Evolutionary conservation across 106 monocot genomes (phyloP).

Genomic region (Triglochin maritima): DNA sequence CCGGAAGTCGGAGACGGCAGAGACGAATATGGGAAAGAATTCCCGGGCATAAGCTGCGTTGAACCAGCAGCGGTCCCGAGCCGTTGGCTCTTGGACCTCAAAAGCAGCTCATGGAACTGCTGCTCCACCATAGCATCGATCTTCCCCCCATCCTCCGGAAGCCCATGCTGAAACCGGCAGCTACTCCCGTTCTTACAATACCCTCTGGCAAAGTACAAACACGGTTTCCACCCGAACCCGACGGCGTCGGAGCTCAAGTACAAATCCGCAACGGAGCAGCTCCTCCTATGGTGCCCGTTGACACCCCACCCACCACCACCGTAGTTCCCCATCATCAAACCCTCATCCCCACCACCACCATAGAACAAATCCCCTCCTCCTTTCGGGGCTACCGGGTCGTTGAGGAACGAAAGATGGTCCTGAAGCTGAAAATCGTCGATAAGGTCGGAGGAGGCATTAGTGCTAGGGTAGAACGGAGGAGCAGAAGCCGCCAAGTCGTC

Average conservation of each 20-base stretch:
- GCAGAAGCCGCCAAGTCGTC: slow-evolving; percentile 20
- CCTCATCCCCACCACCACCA: slow-evolving; percentile 18
- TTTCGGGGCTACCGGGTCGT: slow-evolving; percentile 16
- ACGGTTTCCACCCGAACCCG: slow-evolving; percentile 67
- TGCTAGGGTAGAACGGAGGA: slow-evolving; percentile 9
- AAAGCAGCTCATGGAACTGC: slow-evolving; percentile 64
- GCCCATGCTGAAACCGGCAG: slow-evolving; percentile 67
- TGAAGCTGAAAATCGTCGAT: slow-evolving; percentile 60
- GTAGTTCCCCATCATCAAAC: neutral
- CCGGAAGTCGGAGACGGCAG: slow-evolving; percentile 27
- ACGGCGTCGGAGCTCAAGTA: slow-evolving; percentile 35
- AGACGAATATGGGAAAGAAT: slow-evolving; percentile 43
- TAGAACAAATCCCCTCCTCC: slow-evolving; percentile 20
- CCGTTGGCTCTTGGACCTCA: slow-evolving; percentile 68
- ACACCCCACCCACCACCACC: slow-evolving; percentile 7
- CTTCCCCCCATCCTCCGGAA: slow-evolving; percentile 33
- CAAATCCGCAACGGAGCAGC: slow-evolving; percentile 44
- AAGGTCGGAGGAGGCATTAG: slow-evolving; percentile 18
- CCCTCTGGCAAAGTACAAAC: slow-evolving; percentile 77
- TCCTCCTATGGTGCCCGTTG: slow-evolving; percentile 25
- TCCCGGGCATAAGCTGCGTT: slow-evolving; percentile 30
- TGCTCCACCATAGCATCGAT: slow-evolving; percentile 49
- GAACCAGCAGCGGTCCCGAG: slow-evolving; percentile 8
- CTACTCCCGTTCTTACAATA: slow-evolving; percentile 84
- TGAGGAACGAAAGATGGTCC: slow-evolving; percentile 63